Percentiles rank a stretch among this genome's conserved stretches.
Conservation (phyloP, 176 grass and related monocot genomes). For the Musa beccarii region DNA sequence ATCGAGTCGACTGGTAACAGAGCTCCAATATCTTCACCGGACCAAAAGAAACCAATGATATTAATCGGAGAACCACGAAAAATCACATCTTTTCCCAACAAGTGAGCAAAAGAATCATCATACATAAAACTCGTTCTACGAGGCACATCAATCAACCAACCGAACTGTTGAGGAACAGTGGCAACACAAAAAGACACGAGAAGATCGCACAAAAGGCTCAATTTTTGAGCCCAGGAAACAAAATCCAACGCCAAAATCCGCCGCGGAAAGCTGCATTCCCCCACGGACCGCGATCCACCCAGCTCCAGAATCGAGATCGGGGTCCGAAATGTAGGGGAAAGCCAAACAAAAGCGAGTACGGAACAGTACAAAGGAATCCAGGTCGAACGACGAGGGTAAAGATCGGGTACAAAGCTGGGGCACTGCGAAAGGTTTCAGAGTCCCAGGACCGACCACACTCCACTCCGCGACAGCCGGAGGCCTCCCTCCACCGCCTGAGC, state of each 20-base stretch:
- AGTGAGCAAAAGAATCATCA: background rate
- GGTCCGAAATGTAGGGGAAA: background rate
- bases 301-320: constrained; percentile 9
- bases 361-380: background rate
- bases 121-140: background rate
- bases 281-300: background rate
- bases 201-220: background rate
- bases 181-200: background rate
- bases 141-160: constrained; percentile 3
- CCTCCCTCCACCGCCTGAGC: background rate
- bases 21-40: background rate
- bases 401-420: background rate
- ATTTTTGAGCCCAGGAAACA: constrained; percentile 5
- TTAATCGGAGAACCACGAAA: background rate
- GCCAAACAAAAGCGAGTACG: background rate
- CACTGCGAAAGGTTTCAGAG: background rate
- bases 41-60: background rate
- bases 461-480: background rate
- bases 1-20: background rate
- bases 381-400: background rate
- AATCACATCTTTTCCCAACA: background rate
- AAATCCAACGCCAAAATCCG: constrained; percentile 1
- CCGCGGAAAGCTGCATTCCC: background rate
- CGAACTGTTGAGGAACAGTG: background rate
- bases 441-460: background rate